Conservation (phyloP, 805 yeast genomes). For the Schwanniomyces occidentalis region DNA sequence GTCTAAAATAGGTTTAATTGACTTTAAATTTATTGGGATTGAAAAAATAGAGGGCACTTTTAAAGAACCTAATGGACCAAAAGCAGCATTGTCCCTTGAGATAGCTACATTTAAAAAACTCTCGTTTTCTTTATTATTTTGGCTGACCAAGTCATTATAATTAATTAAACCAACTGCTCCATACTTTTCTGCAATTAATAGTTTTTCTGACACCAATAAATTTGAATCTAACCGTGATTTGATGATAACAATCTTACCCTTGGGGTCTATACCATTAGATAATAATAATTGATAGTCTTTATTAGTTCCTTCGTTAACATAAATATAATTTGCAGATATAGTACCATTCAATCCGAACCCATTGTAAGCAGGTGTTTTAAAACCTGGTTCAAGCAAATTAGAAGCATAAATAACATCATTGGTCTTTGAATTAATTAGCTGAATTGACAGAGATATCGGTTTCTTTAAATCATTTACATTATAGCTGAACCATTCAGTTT, state of each 20-base stretch:
- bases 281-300: conserved; percentile 26
- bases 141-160: conserved; percentile 15
- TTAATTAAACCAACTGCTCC: conserved; percentile 29
- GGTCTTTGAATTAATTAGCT: conserved; percentile 20
- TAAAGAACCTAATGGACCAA: conserved; percentile 4
- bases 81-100: conserved; percentile 19
- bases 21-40: conserved; percentile 28
- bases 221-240: conserved; percentile 11
- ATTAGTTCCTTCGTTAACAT: conserved; percentile 29
- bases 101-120: conserved; percentile 13
- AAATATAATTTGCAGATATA: conserved; percentile 24
- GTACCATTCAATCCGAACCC: conserved; percentile 28
- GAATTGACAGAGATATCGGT: conserved; percentile 28
- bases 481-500: conserved; percentile 17
- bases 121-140: conserved; percentile 11
- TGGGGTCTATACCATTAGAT: conserved; percentile 17
- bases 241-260: conserved; percentile 30
- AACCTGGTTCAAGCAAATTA: conserved; percentile 21
- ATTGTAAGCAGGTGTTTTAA: conserved; percentile 31
- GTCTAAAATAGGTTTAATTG: conserved; percentile 26
- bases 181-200: conserved; percentile 21
- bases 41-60: conserved; percentile 17
- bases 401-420: conserved; percentile 27
- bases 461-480: conserved; percentile 13
- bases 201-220: conserved; percentile 22